phyloP scores from a whole-genome alignment of 23 red algal species.

The Gracilaria domingensis region DNA sequence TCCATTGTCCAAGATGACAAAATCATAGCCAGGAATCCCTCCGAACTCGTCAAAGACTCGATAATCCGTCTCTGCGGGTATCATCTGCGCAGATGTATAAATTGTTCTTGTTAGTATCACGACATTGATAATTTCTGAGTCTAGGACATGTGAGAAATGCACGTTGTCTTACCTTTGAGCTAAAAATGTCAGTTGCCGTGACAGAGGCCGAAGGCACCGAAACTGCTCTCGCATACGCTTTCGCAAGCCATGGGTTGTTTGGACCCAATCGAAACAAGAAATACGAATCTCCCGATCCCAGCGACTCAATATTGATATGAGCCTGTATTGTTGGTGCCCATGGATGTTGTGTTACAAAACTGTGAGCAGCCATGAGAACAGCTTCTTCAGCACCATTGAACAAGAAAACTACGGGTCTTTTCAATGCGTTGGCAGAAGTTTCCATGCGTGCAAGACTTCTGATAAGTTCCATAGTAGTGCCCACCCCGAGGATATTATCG shows the following conservation, averaged over 20 bases:
- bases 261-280: constrained; percentile 88
- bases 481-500: constrained; percentile 81
- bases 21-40: constrained; percentile 83
- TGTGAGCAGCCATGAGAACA: constrained; percentile 85
- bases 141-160: neutral
- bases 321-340: constrained; percentile 57
- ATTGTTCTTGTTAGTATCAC: neutral
- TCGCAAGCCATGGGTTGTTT: constrained; percentile 84
- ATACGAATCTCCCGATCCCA: constrained; percentile 80
- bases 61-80: constrained; percentile 97
- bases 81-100: constrained; percentile 21
- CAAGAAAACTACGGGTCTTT: constrained; percentile 80
- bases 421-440: neutral
- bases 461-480: constrained; percentile 74
- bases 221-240: constrained; percentile 83
- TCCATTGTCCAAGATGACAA: constrained; percentile 84
- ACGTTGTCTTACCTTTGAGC: constrained; percentile 47
- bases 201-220: constrained; percentile 71
- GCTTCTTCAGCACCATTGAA: constrained; percentile 98
- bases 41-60: constrained; percentile 85
- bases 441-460: constrained; percentile 37
- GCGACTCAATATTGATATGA: constrained; percentile 92
- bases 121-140: neutral
- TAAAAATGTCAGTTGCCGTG: constrained; percentile 78
- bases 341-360: constrained; percentile 82